Evolutionary conservation across 495 filamentous ascomycete species (phyloP), one percentile per base, ranked within the genome.

Genomic region (Penicillium subrubescens): DNA sequence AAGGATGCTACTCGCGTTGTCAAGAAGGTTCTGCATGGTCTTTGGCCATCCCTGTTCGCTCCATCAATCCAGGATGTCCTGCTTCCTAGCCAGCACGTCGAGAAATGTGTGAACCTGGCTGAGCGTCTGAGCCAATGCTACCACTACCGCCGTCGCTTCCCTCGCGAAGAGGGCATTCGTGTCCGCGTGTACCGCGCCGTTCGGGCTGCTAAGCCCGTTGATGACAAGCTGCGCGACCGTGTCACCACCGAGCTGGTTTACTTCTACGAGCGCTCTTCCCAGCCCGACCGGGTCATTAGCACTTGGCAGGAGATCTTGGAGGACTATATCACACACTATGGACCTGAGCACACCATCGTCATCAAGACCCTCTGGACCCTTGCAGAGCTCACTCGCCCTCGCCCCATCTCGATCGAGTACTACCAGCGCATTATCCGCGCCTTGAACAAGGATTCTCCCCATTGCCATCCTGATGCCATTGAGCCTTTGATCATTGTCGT

Each of bases 21-120:
- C 54, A 79, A 79, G 64, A 70, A 67, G 65, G 72, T 76, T 8
- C 61, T 79, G 23, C 73, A 63, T 8, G 70, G 67, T 39, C 56
- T 76, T 17, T 79, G 77, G 77, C 71, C 74, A 3, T 64, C 66
- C 0, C 57, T 79, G n/a, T 77, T 78, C 43, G 69, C 75, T 54
- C 57, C 71, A 0, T 75, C 75, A 0, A 57, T 75, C 25, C 64
- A 78, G 27, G 75, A 79, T 61, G 75, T 77, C 1, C 46, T 62
- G 2, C 71, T 78, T 12, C 77, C 77, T 0, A 37, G 53, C 12
- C 65, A 71, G 48, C 66, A 75, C 53, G 59, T 71, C 8, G 70
- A 74, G 23, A 69, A 68, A 53, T 70, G 66, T 41, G 67, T 79
- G 27, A 61, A 73, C 2, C 66, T 75, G 17, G 72, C 75, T 2